Evolutionary conservation across 2,329 filamentous ascomycete genomes (phyloP).

Genomic region (Pseudogymnoascus sp.): DNA sequence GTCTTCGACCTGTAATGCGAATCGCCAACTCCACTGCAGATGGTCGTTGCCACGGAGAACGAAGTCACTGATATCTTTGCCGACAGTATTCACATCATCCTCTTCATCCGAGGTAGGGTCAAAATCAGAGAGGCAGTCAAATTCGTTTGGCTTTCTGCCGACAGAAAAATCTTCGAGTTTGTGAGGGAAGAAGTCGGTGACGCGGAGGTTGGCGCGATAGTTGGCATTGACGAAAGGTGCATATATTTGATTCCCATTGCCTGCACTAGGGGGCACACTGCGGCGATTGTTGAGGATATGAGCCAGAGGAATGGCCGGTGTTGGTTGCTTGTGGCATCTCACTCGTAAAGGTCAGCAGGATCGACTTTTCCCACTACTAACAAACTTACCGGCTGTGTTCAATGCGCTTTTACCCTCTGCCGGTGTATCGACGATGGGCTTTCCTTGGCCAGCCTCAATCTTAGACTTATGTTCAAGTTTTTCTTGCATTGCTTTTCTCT

Average conservation of each 20-base stretch:
- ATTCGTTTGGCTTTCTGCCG: constrained; percentile 39
- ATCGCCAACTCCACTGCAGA: constrained; percentile 55
- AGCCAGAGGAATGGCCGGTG: constrained; percentile 31
- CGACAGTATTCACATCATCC: constrained; percentile 23
- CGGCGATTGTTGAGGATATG: constrained; percentile 5
- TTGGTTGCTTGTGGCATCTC: background rate
- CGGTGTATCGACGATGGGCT: background rate
- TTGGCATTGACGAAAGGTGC: constrained; percentile 70
- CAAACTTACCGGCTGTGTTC: constrained; percentile 31
- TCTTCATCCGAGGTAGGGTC: constrained; percentile 29
- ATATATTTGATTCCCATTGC: constrained; percentile 28
- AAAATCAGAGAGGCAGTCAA: constrained; percentile 42
- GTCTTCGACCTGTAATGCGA: constrained; percentile 72
- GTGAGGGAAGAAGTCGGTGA: constrained; percentile 72
- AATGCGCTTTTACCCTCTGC: constrained; percentile 18
- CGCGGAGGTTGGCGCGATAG: constrained; percentile 64
- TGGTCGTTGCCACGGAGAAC: background rate
- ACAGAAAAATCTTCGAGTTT: constrained; percentile 64
- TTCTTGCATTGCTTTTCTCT: constrained; percentile 22
- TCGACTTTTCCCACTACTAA: background rate
- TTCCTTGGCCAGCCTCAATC: background rate
- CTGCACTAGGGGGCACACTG: constrained; percentile 10
- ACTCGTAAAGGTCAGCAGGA: background rate
- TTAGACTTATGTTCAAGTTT: constrained; percentile 9
- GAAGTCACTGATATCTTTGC: constrained; percentile 26